Conservation (phyloP, 495 filamentous ascomycete species). For the Aspergillus ostianus region DNA sequence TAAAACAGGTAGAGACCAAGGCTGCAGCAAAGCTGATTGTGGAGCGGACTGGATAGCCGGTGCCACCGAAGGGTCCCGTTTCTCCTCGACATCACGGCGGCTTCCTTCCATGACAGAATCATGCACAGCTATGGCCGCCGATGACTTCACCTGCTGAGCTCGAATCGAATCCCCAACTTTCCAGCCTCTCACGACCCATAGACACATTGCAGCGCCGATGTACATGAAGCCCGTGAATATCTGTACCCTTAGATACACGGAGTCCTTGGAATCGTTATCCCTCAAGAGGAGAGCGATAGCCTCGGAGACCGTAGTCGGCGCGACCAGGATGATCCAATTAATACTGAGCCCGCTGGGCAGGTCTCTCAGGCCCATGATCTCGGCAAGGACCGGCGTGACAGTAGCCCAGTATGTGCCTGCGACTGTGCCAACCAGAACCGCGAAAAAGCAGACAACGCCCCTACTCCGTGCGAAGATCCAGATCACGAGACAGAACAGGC, state of each 20-base stretch:
- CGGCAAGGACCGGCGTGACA: conserved; percentile 69
- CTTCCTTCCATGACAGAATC: not conserved
- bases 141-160: conserved; percentile 24
- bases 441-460: conserved; percentile 67
- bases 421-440: conserved; percentile 66
- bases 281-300: conserved; percentile 70
- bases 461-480: conserved; percentile 71
- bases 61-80: not conserved
- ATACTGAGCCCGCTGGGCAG: conserved; percentile 71
- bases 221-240: conserved; percentile 68
- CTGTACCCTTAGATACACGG: conserved; percentile 60
- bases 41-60: not conserved
- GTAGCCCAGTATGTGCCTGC: conserved; percentile 72
- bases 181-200: conserved; percentile 52
- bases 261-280: conserved; percentile 33
- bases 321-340: conserved; percentile 70
- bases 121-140: not conserved
- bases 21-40: not conserved
- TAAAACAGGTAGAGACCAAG: conserved; percentile 31
- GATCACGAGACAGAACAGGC: conserved; percentile 64
- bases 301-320: conserved; percentile 74
- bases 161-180: conserved; percentile 56
- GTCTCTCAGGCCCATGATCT: conserved; percentile 71
- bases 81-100: not conserved
- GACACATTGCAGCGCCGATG: conserved; percentile 54